These are phyloP conservation scores for Pythium apleroticum DNA, from an alignment of 352 stramenopile genomes.

Conservation along the genomic window DNA sequence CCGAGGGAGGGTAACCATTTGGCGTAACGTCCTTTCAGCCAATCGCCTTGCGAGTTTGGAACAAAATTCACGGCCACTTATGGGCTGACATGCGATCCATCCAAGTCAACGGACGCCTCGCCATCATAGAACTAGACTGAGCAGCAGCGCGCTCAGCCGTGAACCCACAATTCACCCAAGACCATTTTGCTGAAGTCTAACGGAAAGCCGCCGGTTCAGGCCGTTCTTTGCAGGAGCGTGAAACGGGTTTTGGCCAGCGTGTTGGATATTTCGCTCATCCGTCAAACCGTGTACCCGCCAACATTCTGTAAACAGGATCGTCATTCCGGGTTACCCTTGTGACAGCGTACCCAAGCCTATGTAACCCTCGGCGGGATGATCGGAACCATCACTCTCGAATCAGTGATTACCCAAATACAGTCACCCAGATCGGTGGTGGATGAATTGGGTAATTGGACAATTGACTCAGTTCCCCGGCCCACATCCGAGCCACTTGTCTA, in stretches of 20 bases:
- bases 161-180: not conserved
- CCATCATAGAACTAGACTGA: not conserved
- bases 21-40: not conserved
- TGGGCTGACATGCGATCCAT: not conserved
- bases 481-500: constrained; percentile 8
- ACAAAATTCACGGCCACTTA: no score
- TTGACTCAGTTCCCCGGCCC: constrained; percentile 17
- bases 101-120: not conserved
- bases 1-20: no score
- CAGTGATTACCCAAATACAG: constrained; percentile 17
- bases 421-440: not conserved
- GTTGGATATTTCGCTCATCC: constrained; percentile 6
- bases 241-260: constrained; percentile 11
- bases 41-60: not conserved
- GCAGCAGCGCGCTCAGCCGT: not conserved
- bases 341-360: not conserved
- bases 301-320: constrained; percentile 14
- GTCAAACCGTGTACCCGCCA: constrained; percentile 13
- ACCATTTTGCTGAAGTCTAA: not conserved
- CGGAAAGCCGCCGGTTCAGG: constrained; percentile 10
- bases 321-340: not conserved
- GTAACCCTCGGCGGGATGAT: no score
- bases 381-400: not conserved
- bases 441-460: constrained; percentile 8
- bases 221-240: constrained; percentile 16